Conservation (phyloP, 2,329 filamentous ascomycete species). For the Dryadomyces sulphureus region DNA sequence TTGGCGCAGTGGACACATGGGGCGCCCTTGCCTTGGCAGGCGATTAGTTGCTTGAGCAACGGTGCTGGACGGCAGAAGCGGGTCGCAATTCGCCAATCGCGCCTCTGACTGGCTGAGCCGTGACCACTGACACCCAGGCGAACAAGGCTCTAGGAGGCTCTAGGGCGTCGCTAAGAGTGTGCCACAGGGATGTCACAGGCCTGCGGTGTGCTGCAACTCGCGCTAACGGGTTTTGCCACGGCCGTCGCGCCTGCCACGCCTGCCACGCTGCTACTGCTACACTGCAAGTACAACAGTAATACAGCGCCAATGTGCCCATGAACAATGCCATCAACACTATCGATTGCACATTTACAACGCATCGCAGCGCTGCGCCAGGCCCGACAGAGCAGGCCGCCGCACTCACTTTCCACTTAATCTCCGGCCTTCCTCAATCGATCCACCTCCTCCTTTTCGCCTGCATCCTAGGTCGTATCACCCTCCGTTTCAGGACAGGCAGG, state of each 20-base stretch:
- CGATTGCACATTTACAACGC: too few relatives aligned
- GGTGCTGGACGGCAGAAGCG: background rate
- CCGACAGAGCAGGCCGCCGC: background rate
- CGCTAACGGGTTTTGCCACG: too few relatives aligned
- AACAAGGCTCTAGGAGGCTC: background rate
- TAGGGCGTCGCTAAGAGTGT: too few relatives aligned
- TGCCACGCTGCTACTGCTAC: too few relatives aligned
- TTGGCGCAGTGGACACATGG: background rate
- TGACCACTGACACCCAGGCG: background rate
- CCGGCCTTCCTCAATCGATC: background rate
- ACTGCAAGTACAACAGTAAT: too few relatives aligned
- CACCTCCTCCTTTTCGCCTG: background rate
- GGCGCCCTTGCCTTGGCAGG: background rate
- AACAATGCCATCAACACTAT: too few relatives aligned
- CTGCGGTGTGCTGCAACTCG: background rate
- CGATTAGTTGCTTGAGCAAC: constrained; percentile 2
- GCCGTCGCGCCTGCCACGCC: too few relatives aligned
- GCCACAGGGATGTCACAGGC: background rate
- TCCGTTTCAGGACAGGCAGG: background rate
- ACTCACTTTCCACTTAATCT: background rate
- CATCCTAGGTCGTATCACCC: background rate
- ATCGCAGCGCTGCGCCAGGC: background rate
- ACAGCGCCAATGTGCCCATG: too few relatives aligned
- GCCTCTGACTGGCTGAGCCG: background rate
- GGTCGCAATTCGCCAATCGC: background rate